These are phyloP conservation scores for Thymus quinquecostatus DNA, from an alignment of 257 asterid species.

Conservation along the genomic window DNA sequence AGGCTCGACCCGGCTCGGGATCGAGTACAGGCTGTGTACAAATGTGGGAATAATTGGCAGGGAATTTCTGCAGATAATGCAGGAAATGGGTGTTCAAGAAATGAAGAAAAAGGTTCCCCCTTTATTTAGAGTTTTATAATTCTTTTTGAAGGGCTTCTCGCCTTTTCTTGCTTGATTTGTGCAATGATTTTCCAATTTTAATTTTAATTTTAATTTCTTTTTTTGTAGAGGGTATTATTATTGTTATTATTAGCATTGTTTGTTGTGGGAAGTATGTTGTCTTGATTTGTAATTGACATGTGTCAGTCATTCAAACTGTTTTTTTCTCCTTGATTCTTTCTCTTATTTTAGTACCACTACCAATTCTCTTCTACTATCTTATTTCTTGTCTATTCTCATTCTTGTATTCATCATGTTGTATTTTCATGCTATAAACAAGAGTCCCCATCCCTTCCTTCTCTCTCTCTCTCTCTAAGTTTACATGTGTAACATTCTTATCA, in stretches of 20 bases:
- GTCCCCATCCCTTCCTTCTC: background rate
- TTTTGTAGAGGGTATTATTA: constrained; percentile 36
- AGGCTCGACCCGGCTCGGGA: background rate
- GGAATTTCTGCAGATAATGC: constrained; percentile 28
- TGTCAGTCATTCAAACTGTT: constrained; percentile 20
- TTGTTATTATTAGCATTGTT: constrained; percentile 43
- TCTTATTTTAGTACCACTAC: constrained; percentile 8
- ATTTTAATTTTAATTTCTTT: background rate
- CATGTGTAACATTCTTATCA: background rate
- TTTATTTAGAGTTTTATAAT: constrained; percentile 30
- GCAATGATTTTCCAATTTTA: constrained; percentile 35
- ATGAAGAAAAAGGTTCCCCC: constrained; percentile 5
- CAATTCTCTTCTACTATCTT: constrained; percentile 22
- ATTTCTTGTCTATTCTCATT: background rate
- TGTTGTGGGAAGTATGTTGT: constrained; percentile 42
- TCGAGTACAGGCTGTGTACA: constrained; percentile 4
- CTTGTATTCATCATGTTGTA: constrained; percentile 8
- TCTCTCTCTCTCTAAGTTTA: background rate
- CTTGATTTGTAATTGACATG: constrained; percentile 42
- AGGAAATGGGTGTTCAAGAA: constrained; percentile 26
- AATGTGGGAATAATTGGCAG: constrained; percentile 3
- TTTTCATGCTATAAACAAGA: background rate
- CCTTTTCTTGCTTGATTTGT: constrained; percentile 47
- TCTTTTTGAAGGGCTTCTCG: constrained; percentile 39
- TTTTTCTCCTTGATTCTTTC: constrained; percentile 34